Base-by-base conservation (phyloP, 2,329 filamentous ascomycete species). In the Thelonectria olida region DNA sequence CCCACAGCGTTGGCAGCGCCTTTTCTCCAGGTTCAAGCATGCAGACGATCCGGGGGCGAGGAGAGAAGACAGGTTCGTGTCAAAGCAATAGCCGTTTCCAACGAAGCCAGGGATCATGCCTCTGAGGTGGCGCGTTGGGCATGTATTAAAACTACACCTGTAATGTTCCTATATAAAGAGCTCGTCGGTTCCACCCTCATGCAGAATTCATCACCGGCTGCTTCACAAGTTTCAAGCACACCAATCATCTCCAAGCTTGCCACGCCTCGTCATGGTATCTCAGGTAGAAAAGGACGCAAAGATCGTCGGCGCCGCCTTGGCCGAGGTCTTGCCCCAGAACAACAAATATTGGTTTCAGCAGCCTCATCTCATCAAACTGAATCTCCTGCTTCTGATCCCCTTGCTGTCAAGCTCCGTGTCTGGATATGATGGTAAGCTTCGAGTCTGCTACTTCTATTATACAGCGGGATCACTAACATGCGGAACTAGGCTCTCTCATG, bases 391-490 rank as follows among this genome's bases (percentile, higher is more conserved):
- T 0, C 62, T 82, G 6, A 70, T 83, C 2, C 80, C 81, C 0
- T 66, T 82, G 7, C 63, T 83, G 0, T 81, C 79, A 2, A 78
- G 78, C 0, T 74, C 78, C 1, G 75, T 78, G 4, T 75, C 74
- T 12, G 81, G 81, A 17, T 82, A 79, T 51, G 80, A 82, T 76
- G 80, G 77, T 77, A 63, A 9, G 39, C n/a, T n/a, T n/a, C n/a
- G n/a, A n/a, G n/a, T n/a, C n/a, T n/a, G n/a, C n/a, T n/a, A n/a
- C n/a, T 31, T 13, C 9, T 8, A 31, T 10, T 31, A 9, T 51
- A 6, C 38, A 22, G 2, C 5, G 20, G 5, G n/a, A 27, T 34
- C 15, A 42, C 54, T 65, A 10, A 66, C 36, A 9, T 25, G 19
- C 13, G 10, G 17, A 9, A 15, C 23, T 48, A 72, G 74, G 75